Evolutionary conservation across 495 filamentous ascomycete species (phyloP).

Genomic region (Cryomyces antarcticus): DNA sequence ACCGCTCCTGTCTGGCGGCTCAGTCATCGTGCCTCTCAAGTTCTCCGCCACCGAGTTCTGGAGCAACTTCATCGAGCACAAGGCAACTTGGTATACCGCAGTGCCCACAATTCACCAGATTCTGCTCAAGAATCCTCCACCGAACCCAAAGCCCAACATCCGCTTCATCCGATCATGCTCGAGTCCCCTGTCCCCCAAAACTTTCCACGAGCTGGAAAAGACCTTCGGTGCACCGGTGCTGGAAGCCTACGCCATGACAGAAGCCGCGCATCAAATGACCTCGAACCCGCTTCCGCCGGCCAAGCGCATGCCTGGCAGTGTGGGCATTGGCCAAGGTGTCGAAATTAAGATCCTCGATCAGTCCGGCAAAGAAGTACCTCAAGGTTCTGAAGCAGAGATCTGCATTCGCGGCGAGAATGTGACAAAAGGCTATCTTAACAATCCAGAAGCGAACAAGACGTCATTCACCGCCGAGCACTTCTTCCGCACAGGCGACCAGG

Average conservation of each 20-base stretch:
- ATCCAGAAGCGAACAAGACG: constrained; percentile 44
- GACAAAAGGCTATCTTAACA: constrained; percentile 67
- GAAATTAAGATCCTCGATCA: constrained; percentile 57
- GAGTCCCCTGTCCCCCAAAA: constrained; percentile 55
- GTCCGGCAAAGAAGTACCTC: constrained; percentile 36
- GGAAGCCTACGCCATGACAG: constrained; percentile 84
- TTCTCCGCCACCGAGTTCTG: constrained; percentile 79
- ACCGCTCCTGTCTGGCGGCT: constrained; percentile 48
- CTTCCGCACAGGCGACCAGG: constrained; percentile 75
- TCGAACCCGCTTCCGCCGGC: constrained; percentile 61
- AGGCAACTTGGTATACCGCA: constrained; percentile 78
- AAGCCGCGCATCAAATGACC: constrained; percentile 78
- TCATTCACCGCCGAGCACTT: constrained; percentile 51
- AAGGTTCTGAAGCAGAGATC: constrained; percentile 54
- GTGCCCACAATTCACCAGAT: constrained; percentile 83
- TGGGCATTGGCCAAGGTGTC: constrained; percentile 63
- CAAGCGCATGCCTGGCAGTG: constrained; percentile 55
- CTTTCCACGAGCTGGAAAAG: constrained; percentile 52
- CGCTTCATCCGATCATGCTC: constrained; percentile 79
- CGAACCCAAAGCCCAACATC: constrained; percentile 44
- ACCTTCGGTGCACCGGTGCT: constrained; percentile 58
- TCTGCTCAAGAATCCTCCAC: constrained; percentile 46
- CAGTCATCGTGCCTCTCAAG: constrained; percentile 47
- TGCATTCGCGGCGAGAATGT: constrained; percentile 64
- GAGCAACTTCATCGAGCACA: constrained; percentile 43